Evolutionary conservation across 1,284 basidiomycete genomes (phyloP), one percentile per base, ranked within the genome.

Genomic region (Cystobasidium sp.): DNA sequence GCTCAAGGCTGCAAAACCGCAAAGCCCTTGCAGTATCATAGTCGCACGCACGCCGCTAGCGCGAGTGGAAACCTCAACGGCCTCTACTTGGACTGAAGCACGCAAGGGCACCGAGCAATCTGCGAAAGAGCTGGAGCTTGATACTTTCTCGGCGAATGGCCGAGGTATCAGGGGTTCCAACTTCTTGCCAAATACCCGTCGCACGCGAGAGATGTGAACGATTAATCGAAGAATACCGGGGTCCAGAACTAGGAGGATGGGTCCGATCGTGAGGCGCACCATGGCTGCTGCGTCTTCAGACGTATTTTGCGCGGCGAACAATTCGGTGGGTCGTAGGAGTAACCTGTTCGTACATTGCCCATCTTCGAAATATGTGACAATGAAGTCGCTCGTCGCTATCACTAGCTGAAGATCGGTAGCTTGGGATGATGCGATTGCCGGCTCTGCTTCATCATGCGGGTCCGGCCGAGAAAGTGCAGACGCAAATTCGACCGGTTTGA

Each of bases 311-410:
- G 61, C 22, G 39, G 70, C 46, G 58, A 68, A 68, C 0, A 76
- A 61, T n/a, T 75, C 63, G 41, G 51, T 16, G 20, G 75, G 75
- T 18, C 58, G 55, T 39, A 76, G 41, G 5, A 39, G 18, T 10
- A 77, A 59, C 22, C 58, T 55, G 53, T 77, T 77, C 8, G 44
- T 66, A 7, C 69, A 74, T 18, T 16, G 10, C 0, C 14, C 49
- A 5, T 67, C 74, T 22, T 70, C 68, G 46, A 62, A 77, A 44
- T 76, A 70, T 2, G 49, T 56, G 0, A 74, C 72, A 6, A 66
- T 41, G 39, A 75, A 49, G 0, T 37, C 62, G 9, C 68, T 68
- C 18, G 67, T 58, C 14, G 24, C 18, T 12, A 64, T n/a, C 22
- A 24, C 18, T 6, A 64, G 37, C 43, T 64, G 56, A 18, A 67